These are phyloP conservation scores for Russula griseocarnosa DNA, from an alignment of 768 basidiomycete genomes.

Conservation along the genomic window DNA sequence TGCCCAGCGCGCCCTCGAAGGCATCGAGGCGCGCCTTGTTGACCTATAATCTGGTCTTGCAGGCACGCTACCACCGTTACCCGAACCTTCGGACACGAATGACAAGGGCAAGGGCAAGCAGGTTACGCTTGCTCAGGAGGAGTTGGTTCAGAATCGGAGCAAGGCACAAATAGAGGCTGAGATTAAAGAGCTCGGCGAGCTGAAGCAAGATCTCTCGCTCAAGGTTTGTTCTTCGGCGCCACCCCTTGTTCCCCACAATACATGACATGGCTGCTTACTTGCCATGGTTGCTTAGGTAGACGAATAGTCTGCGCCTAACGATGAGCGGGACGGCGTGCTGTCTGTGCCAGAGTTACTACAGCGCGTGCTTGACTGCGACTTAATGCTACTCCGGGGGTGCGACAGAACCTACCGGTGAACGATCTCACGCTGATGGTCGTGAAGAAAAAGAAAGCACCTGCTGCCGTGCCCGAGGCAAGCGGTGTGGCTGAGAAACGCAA, in stretches of 20 bases:
- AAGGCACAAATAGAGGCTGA: conserved; percentile 72
- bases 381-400: conserved; percentile 41
- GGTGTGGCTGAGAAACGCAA: conserved; percentile 55
- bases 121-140: conserved; percentile 44
- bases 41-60: conserved; percentile 50
- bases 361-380: conserved; percentile 66
- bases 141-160: conserved; percentile 60
- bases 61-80: conserved; percentile 36
- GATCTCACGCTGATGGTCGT: conserved; percentile 82
- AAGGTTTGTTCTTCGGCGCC: conserved; percentile 47
- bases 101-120: conserved; percentile 66
- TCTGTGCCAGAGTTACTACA: conserved; percentile 71
- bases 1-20: conserved; percentile 73
- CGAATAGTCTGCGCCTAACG: conserved; percentile 73
- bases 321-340: conserved; percentile 37
- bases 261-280: not conserved
- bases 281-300: conserved; percentile 58
- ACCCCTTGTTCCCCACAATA: too few species aligned
- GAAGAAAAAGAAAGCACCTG: conserved; percentile 64
- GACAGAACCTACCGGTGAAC: conserved; percentile 51
- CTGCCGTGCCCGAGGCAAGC: conserved; percentile 34
- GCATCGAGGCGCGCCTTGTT: conserved; percentile 65
- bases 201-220: conserved; percentile 77
- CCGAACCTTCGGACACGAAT: conserved; percentile 41
- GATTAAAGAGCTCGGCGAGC: conserved; percentile 68